A percentile compares a stretch with the other conserved stretches of the same genome.
These are phyloP conservation scores for Beauveria asiatica DNA, from an alignment of 2,329 filamentous ascomycete species.

Conservation along the genomic window DNA sequence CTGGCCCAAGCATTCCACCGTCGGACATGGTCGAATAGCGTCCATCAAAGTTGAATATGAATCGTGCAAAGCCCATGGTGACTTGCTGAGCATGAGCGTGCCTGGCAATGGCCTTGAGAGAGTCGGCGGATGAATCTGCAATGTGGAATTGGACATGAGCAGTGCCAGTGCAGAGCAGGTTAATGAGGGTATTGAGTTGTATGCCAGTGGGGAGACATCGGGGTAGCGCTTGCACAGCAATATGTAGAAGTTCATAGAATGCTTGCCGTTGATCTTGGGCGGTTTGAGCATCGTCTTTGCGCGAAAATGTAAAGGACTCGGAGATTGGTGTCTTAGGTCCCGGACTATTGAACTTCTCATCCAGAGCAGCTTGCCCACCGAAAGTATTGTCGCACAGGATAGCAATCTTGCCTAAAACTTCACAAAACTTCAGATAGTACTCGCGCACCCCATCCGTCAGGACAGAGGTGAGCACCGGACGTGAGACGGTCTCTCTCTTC, in stretches of 20 bases:
- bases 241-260: constrained; percentile 91
- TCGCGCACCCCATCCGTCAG: constrained; percentile 72
- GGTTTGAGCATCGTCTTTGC: constrained; percentile 68
- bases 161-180: constrained; percentile 89
- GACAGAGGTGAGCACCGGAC: constrained; percentile 50
- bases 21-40: constrained; percentile 97
- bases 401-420: constrained; percentile 91
- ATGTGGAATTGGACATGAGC: constrained; percentile 92
- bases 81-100: constrained; percentile 93
- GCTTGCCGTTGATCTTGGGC: constrained; percentile 79
- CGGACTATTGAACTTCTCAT: constrained; percentile 85
- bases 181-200: constrained; percentile 87
- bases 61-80: constrained; percentile 90
- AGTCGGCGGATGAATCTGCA: constrained; percentile 83
- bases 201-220: constrained; percentile 88
- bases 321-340: constrained; percentile 91
- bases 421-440: constrained; percentile 85
- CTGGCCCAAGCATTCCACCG: constrained; percentile 87
- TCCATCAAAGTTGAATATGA: constrained; percentile 98
- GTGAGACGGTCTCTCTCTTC: constrained; percentile 58
- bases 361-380: constrained; percentile 86
- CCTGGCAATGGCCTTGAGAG: constrained; percentile 87
- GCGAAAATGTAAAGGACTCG: constrained; percentile 84
- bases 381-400: constrained; percentile 96
- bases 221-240: constrained; percentile 89